Conservation (phyloP, 257 asterid genomes). For the Solanum pinnatisectum region DNA sequence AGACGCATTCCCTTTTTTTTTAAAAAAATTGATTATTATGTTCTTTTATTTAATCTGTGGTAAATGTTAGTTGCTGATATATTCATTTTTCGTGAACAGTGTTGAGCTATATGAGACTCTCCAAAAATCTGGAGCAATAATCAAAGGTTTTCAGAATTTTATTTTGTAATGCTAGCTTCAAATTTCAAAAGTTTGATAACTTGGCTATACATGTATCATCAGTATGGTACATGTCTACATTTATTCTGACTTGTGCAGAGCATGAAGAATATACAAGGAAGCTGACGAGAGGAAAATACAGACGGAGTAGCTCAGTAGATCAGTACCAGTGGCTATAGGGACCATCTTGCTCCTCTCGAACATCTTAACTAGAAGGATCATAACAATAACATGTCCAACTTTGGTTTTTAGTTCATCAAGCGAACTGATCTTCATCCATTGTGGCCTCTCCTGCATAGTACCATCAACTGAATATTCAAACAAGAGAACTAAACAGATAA, state of each 20-base stretch:
- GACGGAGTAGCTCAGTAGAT: constrained; percentile 69
- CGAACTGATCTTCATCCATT: constrained; percentile 94
- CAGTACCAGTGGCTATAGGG: constrained; percentile 70
- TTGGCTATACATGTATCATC: not conserved
- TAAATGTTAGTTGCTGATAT: too few relatives aligned
- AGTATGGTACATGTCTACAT: not conserved
- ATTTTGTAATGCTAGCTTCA: not conserved
- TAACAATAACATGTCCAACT: constrained; percentile 91
- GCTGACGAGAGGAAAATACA: constrained; percentile 89
- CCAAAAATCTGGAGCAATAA: not conserved
- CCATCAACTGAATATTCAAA: not conserved
- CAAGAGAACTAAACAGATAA: not conserved
- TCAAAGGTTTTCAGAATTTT: not conserved
- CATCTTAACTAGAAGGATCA: constrained; percentile 98
- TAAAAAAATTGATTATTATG: too few relatives aligned
- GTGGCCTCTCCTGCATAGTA: constrained; percentile 73
- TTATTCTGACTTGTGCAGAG: constrained; percentile 56
- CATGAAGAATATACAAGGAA: constrained; percentile 81
- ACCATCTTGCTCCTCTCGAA: constrained; percentile 98
- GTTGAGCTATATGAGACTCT: not conserved
- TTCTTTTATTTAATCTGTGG: not conserved
- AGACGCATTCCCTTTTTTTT: too few relatives aligned
- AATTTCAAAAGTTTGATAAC: not conserved
- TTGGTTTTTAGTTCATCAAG: constrained; percentile 85
- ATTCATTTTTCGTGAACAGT: not conserved